These are phyloP conservation scores for Sphenostylis stenocarpa DNA, from an alignment of 306 rosid species.

Conservation along the genomic window DNA sequence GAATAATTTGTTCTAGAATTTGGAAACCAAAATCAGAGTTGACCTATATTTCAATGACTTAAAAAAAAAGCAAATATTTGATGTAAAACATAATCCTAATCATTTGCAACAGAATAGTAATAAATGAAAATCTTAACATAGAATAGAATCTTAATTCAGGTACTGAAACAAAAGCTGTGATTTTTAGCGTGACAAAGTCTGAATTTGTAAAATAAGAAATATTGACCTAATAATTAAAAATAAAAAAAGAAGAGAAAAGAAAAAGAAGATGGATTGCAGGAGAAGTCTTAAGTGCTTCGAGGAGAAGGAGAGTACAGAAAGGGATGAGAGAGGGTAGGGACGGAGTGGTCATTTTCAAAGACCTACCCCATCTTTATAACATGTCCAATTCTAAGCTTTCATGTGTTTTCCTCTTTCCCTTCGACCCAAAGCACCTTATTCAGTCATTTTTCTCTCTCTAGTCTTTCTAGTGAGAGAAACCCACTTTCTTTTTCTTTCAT, in stretches of 20 bases:
- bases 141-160: too few species aligned
- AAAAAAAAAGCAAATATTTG: too few species aligned
- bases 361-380: slow-evolving; percentile 48
- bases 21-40: too few species aligned
- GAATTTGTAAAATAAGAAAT: too few species aligned
- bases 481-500: not conserved
- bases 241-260: not conserved
- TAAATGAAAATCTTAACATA: too few species aligned
- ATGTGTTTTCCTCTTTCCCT: slow-evolving; percentile 20
- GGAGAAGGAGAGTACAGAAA: not conserved
- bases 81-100: too few species aligned
- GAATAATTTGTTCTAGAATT: too few species aligned
- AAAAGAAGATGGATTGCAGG: not conserved
- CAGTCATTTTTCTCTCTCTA: not conserved
- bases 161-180: too few species aligned
- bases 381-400: not conserved
- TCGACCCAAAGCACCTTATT: not conserved
- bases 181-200: too few species aligned
- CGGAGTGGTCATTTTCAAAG: slow-evolving; percentile 54
- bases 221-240: too few species aligned
- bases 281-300: not conserved
- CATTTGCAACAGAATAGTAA: too few species aligned
- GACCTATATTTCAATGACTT: too few species aligned
- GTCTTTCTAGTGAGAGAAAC: not conserved
- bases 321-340: slow-evolving; percentile 20